Percentiles rank a stretch among this genome's conserved stretches.
Evolutionary conservation across 1,284 basidiomycete genomes (phyloP).

Genomic region (Ceratobasidium sp.): DNA sequence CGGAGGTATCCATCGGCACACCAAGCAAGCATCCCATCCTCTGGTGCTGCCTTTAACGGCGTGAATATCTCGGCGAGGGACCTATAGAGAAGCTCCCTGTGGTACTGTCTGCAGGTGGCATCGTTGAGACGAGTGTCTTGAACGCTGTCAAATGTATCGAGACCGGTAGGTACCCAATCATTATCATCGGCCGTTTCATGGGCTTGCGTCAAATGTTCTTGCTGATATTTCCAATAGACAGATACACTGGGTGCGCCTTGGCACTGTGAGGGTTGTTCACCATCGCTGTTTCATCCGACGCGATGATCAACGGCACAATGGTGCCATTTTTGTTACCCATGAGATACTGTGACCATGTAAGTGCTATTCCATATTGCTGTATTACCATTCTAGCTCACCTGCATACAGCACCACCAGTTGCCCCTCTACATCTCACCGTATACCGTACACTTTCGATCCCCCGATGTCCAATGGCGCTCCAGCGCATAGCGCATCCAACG

Average conservation of each 20-base stretch:
- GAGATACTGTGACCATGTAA: not conserved
- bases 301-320: conserved; percentile 1
- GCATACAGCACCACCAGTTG: conserved; percentile 15
- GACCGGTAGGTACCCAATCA: conserved; percentile 41
- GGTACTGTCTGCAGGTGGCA: not conserved
- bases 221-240: conserved; percentile 38
- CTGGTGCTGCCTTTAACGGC: conserved; percentile 2
- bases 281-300: not conserved
- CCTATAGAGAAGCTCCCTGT: not conserved
- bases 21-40: conserved; percentile 7
- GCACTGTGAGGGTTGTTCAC: not conserved
- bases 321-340: not conserved
- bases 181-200: conserved; percentile 11
- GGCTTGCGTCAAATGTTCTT: conserved; percentile 30
- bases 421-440: conserved; percentile 29
- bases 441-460: not conserved
- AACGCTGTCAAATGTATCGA: not conserved
- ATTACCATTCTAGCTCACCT: not conserved
- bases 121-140: not conserved
- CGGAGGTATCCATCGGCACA: conserved; percentile 30
- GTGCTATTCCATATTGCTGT: not conserved
- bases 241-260: not conserved
- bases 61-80: conserved; percentile 45
- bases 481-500: conserved; percentile 10
- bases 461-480: conserved; percentile 21